These are phyloP conservation scores for Nissolia schottii DNA, from an alignment of 306 rosid species.

Conservation along the genomic window DNA sequence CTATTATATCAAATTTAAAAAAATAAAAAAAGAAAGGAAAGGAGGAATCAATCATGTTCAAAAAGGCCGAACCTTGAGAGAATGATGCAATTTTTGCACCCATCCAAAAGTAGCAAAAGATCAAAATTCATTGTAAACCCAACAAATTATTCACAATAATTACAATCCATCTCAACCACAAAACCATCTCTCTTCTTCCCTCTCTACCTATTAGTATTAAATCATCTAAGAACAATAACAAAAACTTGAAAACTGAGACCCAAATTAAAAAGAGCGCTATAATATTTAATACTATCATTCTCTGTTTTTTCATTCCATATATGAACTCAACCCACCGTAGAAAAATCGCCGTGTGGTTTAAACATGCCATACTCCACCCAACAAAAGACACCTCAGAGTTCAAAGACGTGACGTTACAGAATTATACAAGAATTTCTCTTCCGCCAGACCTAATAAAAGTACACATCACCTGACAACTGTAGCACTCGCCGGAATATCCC, in stretches of 20 bases:
- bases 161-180: constrained; percentile 28
- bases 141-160: constrained; percentile 33
- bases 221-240: background rate
- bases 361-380: too few relatives aligned
- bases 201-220: background rate
- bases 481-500: constrained; percentile 1
- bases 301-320: background rate
- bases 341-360: too few relatives aligned
- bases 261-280: background rate
- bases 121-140: constrained; percentile 4
- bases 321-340: background rate
- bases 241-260: background rate
- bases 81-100: background rate
- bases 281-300: constrained; percentile 1
- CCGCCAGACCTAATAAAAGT: background rate
- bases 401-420: too few relatives aligned
- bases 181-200: constrained; percentile 5
- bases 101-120: background rate
- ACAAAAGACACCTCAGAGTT: too few relatives aligned
- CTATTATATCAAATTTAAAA: too few relatives aligned
- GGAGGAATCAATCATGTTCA: background rate
- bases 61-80: background rate
- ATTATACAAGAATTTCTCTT: too few relatives aligned
- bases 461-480: background rate
- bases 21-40: background rate